Evolutionary conservation across 306 rosid species (phyloP).

Genomic region (Pachyrhizus erosus): DNA sequence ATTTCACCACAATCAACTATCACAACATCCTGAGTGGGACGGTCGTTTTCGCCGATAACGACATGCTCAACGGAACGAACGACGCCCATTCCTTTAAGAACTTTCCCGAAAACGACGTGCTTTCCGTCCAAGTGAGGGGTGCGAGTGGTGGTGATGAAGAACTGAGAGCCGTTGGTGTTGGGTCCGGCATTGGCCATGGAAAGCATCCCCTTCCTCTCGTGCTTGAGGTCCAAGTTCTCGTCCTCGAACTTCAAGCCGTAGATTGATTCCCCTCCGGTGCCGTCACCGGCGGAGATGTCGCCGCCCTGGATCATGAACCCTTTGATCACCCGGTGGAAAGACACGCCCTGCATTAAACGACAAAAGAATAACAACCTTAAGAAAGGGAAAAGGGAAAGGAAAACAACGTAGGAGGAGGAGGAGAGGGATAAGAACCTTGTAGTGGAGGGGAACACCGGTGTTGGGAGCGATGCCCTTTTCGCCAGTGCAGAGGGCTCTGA

Average conservation of each 20-base stretch:
- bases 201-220: slow-evolving; percentile 76
- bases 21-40: slow-evolving; percentile 54
- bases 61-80: slow-evolving; percentile 70
- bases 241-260: slow-evolving; percentile 75
- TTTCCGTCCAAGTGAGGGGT: slow-evolving; percentile 81
- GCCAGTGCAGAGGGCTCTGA: slow-evolving; percentile 80
- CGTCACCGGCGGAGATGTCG: slow-evolving; percentile 68
- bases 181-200: slow-evolving; percentile 80
- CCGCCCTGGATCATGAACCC: slow-evolving; percentile 91
- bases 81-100: slow-evolving; percentile 75
- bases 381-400: too few relatives aligned
- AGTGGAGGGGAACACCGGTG: slow-evolving; percentile 67
- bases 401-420: too few relatives aligned
- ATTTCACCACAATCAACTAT: slow-evolving; percentile 73
- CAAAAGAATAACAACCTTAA: too few relatives aligned
- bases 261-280: slow-evolving; percentile 81
- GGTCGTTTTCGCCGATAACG: slow-evolving; percentile 50
- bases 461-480: slow-evolving; percentile 66
- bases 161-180: slow-evolving; percentile 73
- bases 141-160: slow-evolving; percentile 61
- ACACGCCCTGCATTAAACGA: slow-evolving; percentile 52
- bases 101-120: slow-evolving; percentile 79
- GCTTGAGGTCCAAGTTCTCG: slow-evolving; percentile 74
- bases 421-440: too few relatives aligned
- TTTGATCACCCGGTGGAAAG: slow-evolving; percentile 77